Conservation (phyloP, 306 rosid species). For the Notholithocarpus densiflorus region DNA sequence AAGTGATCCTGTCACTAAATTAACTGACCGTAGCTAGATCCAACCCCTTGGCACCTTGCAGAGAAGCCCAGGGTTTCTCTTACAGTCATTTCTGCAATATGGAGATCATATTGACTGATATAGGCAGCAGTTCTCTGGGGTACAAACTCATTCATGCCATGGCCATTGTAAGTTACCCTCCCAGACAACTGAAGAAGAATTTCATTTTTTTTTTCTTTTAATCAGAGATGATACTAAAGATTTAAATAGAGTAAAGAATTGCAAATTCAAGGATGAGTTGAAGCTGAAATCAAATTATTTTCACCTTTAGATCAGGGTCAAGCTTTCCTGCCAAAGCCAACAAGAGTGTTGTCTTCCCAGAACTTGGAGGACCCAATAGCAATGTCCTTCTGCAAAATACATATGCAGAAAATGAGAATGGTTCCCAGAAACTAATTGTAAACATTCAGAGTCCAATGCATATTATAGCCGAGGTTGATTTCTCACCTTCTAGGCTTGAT, state of each 20-base stretch:
- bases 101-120: slow-evolving; percentile 74
- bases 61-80: slow-evolving; percentile 83
- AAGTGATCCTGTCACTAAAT: neutral
- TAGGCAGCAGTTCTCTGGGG: slow-evolving; percentile 78
- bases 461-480: neutral
- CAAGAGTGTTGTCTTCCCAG: slow-evolving; percentile 81
- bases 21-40: slow-evolving; percentile 49
- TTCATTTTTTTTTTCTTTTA: no score
- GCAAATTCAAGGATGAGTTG: neutral
- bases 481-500: slow-evolving; percentile 71
- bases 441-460: no score
- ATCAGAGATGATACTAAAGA: no score
- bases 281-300: neutral
- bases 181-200: slow-evolving; percentile 47
- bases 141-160: slow-evolving; percentile 66
- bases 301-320: slow-evolving; percentile 53
- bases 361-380: slow-evolving; percentile 83
- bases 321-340: slow-evolving; percentile 69
- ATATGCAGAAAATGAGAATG: neutral
- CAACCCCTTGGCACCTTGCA: slow-evolving; percentile 69
- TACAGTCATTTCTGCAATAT: slow-evolving; percentile 69
- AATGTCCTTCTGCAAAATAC: slow-evolving; percentile 53
- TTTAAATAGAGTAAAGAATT: no score
- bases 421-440: no score
- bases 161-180: slow-evolving; percentile 59